Evolutionary conservation across 1,284 basidiomycete species (phyloP).

Genomic region (Ustanciosporium gigantosporum): DNA sequence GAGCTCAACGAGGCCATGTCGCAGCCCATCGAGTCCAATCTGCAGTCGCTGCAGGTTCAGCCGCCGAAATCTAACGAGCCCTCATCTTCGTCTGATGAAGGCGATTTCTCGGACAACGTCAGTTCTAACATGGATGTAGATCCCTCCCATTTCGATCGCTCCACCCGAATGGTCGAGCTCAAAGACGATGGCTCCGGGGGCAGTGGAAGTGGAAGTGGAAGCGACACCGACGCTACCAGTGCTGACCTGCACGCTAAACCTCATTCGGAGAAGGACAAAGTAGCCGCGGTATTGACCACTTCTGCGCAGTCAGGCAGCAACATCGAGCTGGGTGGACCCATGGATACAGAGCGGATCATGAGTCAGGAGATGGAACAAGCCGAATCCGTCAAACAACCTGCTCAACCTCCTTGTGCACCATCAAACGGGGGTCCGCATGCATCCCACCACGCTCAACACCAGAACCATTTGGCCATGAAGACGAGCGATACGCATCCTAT

Average conservation of each 20-base stretch:
- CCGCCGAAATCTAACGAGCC: not conserved
- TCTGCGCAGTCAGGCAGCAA: constrained; percentile 25
- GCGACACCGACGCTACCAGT: too few relatives aligned
- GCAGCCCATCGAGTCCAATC: constrained; percentile 10
- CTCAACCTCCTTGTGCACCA: not conserved
- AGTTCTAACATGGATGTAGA: too few relatives aligned
- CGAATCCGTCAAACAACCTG: constrained; percentile 22
- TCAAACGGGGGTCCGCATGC: too few relatives aligned
- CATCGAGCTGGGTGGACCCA: constrained; percentile 32
- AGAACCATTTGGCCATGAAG: constrained; percentile 43
- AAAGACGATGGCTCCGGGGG: not conserved
- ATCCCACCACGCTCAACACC: constrained; percentile 9
- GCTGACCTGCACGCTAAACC: too few relatives aligned
- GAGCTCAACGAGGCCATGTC: constrained; percentile 27
- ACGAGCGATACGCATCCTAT: constrained; percentile 58
- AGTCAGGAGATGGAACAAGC: constrained; percentile 35
- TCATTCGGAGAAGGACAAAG: constrained; percentile 1
- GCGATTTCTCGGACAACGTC: not conserved
- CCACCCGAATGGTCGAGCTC: constrained; percentile 25
- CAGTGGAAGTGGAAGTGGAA: not conserved
- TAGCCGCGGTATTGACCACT: too few relatives aligned
- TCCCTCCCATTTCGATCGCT: constrained; percentile 21
- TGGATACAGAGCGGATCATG: constrained; percentile 30
- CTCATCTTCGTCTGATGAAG: constrained; percentile 15
- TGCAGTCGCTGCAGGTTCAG: not conserved